Evolutionary conservation across 1,284 basidiomycete genomes (phyloP), one percentile per base, ranked within the genome.

Genomic region (Ceratobasidium sp.): DNA sequence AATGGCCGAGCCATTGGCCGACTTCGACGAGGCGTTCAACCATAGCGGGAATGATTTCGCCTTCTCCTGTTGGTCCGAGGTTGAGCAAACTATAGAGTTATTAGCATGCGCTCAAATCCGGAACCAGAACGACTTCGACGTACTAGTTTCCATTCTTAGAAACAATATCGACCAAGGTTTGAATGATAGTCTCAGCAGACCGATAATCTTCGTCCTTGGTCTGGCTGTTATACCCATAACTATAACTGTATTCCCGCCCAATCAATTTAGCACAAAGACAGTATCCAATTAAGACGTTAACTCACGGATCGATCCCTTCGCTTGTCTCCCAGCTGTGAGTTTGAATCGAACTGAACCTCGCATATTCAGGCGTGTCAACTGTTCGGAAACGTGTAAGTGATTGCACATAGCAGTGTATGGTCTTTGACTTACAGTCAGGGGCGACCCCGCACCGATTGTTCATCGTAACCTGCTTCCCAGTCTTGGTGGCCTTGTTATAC

Each of bases 121-220:
- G 36, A 33, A n/a, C 36, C n/a, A 22, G n/a, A 67, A 11, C 19
- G 56, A 31, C 0, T 3, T 36, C 29, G 2, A 78, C 85, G 78
- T 74, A 87, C 86, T 83, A 87, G 78, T 88, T 88, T 9, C 87
- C 87, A 67, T 87, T 86, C 81, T 88, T 88, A 48, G 86, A 86
- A 27, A 85, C 86, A 73, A 89, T 85, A 76, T 89, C 88, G n/a
- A 89, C 84, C 60, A 89, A 77, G 0, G 83, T 86, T 66, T 86
- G 86, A 5, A 89, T 80, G 47, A 89, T 86, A 5, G 83, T 83
- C 0, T 85, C 82, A 0, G 83, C 84, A 75, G 85, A 86, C 81
- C 86, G 87, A 76, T 88, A 88, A 67, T 86, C 79, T n/a, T 80
- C 80, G 4, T 83, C 80, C 60, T 82, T 79, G 24, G 88, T 87